phyloP scores from a whole-genome alignment of 2,329 filamentous ascomycete species.

The Neopestalotiopsis clavispora region DNA sequence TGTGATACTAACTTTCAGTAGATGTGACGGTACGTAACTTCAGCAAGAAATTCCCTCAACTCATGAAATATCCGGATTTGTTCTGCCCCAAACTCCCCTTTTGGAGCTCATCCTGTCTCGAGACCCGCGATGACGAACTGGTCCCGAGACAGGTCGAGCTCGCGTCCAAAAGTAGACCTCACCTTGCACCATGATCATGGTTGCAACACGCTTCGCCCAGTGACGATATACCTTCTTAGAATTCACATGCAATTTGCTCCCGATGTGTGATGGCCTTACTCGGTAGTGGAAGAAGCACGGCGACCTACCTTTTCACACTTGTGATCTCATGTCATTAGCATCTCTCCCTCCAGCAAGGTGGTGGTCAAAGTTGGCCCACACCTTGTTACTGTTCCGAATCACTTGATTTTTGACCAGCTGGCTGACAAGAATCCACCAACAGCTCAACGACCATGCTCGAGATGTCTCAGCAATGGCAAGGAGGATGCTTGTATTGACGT shows the following conservation, averaged over 20 bases:
- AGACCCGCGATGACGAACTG: neutral
- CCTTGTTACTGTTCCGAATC: neutral
- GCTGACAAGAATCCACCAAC: slow-evolving; percentile 33
- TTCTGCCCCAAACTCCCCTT: slow-evolving; percentile 7
- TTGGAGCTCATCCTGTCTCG: neutral
- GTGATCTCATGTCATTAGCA: neutral
- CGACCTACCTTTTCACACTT: neutral
- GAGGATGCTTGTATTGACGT: slow-evolving; percentile 83
- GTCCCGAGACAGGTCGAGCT: neutral
- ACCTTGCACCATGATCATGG: neutral
- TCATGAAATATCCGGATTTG: slow-evolving; percentile 15
- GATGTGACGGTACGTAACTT: slow-evolving; percentile 67
- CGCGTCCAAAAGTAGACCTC: neutral
- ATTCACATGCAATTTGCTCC: neutral
- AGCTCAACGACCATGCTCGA: slow-evolving; percentile 79
- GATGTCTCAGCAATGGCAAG: slow-evolving; percentile 79
- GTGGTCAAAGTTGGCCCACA: neutral
- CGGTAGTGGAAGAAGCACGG: neutral
- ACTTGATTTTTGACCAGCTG: neutral
- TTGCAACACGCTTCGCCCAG: neutral
- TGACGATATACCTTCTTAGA: neutral
- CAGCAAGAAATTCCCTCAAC: slow-evolving; percentile 6
- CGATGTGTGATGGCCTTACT: neutral
- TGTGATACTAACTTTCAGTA: slow-evolving; percentile 42
- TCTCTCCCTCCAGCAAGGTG: neutral